Evolutionary conservation across 805 yeast species (phyloP), one percentile per base, ranked within the genome.

Genomic region (Nakazawaea ernobii): DNA sequence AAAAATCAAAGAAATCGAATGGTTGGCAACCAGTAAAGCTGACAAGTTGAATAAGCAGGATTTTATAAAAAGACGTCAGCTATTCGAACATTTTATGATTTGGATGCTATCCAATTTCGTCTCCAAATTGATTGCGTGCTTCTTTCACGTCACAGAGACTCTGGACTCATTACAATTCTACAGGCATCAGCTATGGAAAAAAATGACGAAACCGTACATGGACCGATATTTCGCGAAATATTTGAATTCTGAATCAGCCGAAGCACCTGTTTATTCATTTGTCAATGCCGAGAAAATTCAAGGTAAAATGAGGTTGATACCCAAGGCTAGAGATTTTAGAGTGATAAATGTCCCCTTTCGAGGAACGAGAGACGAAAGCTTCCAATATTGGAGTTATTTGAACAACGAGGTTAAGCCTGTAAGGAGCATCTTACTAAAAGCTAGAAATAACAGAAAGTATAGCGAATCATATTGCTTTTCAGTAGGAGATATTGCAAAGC

Each of bases 121-220:
- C 0, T 65, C 74, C 7, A 69, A 66, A 14, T 50, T 86, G 1
- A 53, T 86, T 0, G 61, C 68, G 0, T 61, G 75, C 0, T 79
- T 77, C 55, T 90, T 88, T 66, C 82, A 86, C 57, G 81, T 84
- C 5, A 82, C 94, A 0, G 85, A 82, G 42, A 61, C 69, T 1
- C 74, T 78, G 8, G 68, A 60, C 15, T 58, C 67, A 0, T 49
- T 78, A 0, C 45, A 70, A 0, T 86, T 69, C 57, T 86, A 75
- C 55, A 71, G 82, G 14, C 89, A 81, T 46, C 68, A 65, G 24
- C 61, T 67, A 1, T 89, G 96, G 95, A 57, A 53, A 8, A 38
- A 39, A 32, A 61, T 75, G 14, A 66, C 78, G 2, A 54, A 55
- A 10, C 62, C 63, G 0, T 84, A 74, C 67, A 58, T 72, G 45